Conservation (phyloP, 2,329 filamentous ascomycete genomes). For the Diaporthe vaccinii region DNA sequence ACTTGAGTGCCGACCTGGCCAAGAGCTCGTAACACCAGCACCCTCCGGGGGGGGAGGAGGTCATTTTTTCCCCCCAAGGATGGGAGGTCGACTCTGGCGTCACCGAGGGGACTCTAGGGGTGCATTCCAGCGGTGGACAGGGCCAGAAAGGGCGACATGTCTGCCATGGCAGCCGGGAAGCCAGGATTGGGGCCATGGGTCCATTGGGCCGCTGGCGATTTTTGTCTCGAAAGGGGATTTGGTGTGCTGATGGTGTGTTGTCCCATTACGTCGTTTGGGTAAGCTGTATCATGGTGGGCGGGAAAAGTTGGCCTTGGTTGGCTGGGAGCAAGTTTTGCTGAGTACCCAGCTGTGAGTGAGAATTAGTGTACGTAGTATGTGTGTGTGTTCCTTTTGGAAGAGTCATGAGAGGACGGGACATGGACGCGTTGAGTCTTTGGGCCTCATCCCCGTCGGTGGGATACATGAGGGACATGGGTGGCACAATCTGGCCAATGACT, state of each 20-base stretch:
- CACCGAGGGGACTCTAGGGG: conserved; percentile 27
- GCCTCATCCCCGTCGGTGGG: background rate
- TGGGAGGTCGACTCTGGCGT: conserved; percentile 20
- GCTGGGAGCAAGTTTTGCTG: conserved; percentile 15
- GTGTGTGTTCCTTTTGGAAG: background rate
- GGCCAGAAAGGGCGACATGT: background rate
- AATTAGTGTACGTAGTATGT: too few species aligned
- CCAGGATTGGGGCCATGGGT: background rate
- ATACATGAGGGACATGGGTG: background rate
- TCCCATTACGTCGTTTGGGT: conserved; percentile 24
- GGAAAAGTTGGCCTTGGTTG: conserved; percentile 14
- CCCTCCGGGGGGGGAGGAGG: background rate
- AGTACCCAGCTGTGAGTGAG: background rate
- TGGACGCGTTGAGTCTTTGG: background rate
- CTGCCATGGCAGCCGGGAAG: too few species aligned
- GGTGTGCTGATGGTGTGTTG: conserved; percentile 20
- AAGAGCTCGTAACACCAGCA: conserved; percentile 1
- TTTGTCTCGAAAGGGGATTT: background rate
- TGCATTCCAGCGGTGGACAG: conserved; percentile 28
- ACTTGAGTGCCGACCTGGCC: background rate
- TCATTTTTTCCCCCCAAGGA: conserved; percentile 23
- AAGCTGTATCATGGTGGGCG: conserved; percentile 3
- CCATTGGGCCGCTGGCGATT: background rate
- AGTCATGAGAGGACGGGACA: conserved; percentile 1
- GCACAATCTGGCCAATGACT: conserved; percentile 11